Conservation (phyloP, 768 basidiomycete species). For the Suillus tomentosus region DNA sequence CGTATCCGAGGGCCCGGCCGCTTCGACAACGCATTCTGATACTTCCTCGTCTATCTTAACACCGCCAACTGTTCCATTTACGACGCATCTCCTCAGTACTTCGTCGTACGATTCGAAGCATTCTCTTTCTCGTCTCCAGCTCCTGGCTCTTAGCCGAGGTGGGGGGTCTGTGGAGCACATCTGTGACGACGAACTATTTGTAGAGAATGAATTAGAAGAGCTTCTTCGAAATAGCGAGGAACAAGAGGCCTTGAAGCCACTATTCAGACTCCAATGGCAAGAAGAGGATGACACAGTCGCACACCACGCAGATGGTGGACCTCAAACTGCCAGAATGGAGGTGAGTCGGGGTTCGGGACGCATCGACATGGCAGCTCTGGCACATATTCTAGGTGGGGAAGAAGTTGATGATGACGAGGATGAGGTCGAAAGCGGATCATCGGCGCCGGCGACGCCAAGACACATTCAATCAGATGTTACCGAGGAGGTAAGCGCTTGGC, state of each 20-base stretch:
- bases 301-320: constrained; percentile 24
- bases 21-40: constrained; percentile 13
- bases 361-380: constrained; percentile 60
- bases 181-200: constrained; percentile 72
- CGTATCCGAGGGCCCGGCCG: constrained; percentile 2
- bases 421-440: constrained; percentile 23
- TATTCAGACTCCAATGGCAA: constrained; percentile 41
- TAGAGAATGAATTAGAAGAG: constrained; percentile 65
- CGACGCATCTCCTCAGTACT: constrained; percentile 39
- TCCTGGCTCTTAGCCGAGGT: constrained; percentile 59
- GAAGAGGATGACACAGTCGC: constrained; percentile 22
- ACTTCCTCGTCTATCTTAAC: constrained; percentile 24
- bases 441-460: constrained; percentile 11
- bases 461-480: constrained; percentile 26
- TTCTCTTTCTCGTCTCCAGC: constrained; percentile 65
- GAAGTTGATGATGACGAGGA: constrained; percentile 30
- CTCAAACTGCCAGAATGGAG: constrained; percentile 15
- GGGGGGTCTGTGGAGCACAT: constrained; percentile 53
- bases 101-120: constrained; percentile 23
- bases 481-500: constrained; percentile 50
- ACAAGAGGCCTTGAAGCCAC: constrained; percentile 40
- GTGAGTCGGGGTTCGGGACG: constrained; percentile 38
- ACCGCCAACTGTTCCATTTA: constrained; percentile 54
- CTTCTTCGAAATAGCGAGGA: constrained; percentile 58
- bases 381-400: constrained; percentile 45